These are phyloP conservation scores for Trichoderma virens DNA, from an alignment of 495 filamentous ascomycete species.

Conservation along the genomic window DNA sequence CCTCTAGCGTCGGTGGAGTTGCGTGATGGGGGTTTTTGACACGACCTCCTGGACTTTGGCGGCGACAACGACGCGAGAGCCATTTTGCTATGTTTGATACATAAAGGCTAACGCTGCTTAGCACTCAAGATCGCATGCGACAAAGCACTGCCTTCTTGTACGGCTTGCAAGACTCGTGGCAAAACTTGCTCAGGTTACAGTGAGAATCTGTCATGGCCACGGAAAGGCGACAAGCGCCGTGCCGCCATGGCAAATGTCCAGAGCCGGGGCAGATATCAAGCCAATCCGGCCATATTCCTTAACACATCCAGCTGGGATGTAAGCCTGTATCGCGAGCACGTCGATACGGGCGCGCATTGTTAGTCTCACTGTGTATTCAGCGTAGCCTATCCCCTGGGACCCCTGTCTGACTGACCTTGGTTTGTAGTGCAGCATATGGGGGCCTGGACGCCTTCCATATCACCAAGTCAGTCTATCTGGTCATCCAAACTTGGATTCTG, in stretches of 20 bases:
- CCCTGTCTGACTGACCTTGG: background rate
- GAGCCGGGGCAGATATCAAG: background rate
- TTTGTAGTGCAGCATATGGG: background rate
- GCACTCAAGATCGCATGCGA: constrained; percentile 19
- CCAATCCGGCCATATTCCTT: background rate
- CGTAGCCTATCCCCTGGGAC: no score
- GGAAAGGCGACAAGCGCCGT: constrained; percentile 13
- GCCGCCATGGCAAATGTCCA: background rate
- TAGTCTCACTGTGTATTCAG: background rate
- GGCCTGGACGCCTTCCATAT: background rate
- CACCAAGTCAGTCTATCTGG: background rate
- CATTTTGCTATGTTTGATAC: background rate
- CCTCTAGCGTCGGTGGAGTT: background rate
- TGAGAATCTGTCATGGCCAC: constrained; percentile 20
- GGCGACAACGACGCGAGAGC: background rate
- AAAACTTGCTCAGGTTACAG: constrained; percentile 17
- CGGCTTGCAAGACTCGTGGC: constrained; percentile 14
- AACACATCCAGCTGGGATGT: constrained; percentile 9
- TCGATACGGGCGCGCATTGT: constrained; percentile 9
- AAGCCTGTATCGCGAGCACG: constrained; percentile 12
- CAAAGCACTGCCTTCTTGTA: constrained; percentile 15
- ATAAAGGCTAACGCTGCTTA: background rate
- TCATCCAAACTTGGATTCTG: background rate
- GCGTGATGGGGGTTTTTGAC: background rate
- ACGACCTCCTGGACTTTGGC: background rate